Conservation (phyloP, 805 yeast genomes). For the Torulaspora franciscae region DNA sequence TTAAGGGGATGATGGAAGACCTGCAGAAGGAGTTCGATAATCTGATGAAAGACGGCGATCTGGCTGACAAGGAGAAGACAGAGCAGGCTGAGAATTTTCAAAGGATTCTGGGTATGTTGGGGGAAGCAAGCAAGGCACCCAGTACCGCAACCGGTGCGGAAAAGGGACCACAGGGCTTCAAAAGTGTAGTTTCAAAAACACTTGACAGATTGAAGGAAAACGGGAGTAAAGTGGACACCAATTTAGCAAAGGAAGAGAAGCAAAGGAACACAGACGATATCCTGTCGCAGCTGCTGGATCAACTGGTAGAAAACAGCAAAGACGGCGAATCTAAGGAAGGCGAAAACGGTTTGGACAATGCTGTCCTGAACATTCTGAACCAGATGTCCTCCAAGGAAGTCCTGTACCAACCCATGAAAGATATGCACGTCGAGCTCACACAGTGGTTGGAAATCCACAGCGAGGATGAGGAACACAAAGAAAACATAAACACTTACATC, state of each 20-base stretch:
- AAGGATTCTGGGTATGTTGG: constrained; percentile 31
- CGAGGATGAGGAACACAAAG: constrained; percentile 39
- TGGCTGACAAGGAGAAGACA: constrained; percentile 8
- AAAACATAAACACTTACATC: constrained; percentile 50
- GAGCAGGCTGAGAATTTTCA: constrained; percentile 34
- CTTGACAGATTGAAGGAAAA: constrained; percentile 73
- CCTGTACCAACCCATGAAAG: constrained; percentile 82
- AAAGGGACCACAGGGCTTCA: constrained; percentile 43
- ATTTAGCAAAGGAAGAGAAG: constrained; percentile 46
- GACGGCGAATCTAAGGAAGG: constrained; percentile 33
- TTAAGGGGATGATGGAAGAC: constrained; percentile 31
- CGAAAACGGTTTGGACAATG: constrained; percentile 48
- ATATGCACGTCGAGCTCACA: constrained; percentile 67
- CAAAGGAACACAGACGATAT: constrained; percentile 47
- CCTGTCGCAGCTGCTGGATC: constrained; percentile 59
- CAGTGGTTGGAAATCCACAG: constrained; percentile 58
- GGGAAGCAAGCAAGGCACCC: constrained; percentile 26
- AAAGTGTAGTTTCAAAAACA: constrained; percentile 73
- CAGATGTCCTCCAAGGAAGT: constrained; percentile 82
- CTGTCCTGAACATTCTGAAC: constrained; percentile 68
- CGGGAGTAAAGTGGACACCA: constrained; percentile 62
- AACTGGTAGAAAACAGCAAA: constrained; percentile 46
- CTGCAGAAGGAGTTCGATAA: constrained; percentile 27
- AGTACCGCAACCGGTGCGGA: constrained; percentile 1
- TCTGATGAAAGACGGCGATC: constrained; percentile 22